Evolutionary conservation across 805 yeast genomes (phyloP).

Genomic region (Teunomyces barrocoloradensis): DNA sequence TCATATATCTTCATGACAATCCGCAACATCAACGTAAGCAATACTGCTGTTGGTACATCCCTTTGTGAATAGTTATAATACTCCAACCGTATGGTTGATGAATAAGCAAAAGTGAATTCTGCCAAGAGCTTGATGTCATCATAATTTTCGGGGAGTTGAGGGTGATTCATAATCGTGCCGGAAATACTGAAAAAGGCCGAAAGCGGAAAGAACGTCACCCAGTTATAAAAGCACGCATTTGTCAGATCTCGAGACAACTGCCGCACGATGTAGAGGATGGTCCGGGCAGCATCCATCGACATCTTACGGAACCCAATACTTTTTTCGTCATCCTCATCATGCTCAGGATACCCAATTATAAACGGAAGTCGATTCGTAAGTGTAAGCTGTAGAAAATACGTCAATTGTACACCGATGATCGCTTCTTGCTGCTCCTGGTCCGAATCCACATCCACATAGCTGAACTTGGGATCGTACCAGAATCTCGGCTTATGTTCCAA

Average conservation of each 20-base stretch:
- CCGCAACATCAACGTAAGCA: slow-evolving; percentile 18
- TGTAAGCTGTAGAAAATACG: slow-evolving; percentile 36
- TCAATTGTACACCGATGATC: slow-evolving; percentile 23
- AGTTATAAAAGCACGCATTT: slow-evolving; percentile 25
- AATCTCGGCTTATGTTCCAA: slow-evolving; percentile 27
- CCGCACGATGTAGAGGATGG: slow-evolving; percentile 27
- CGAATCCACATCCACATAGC: not conserved
- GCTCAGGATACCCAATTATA: slow-evolving; percentile 10
- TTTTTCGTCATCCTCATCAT: slow-evolving; percentile 15
- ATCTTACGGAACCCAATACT: slow-evolving; percentile 24
- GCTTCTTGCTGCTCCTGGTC: slow-evolving; percentile 9
- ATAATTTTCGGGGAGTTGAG: slow-evolving; percentile 23
- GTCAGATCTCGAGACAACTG: slow-evolving; percentile 18
- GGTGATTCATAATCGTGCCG: slow-evolving; percentile 24
- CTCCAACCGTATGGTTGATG: slow-evolving; percentile 3
- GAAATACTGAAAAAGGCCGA: slow-evolving; percentile 24
- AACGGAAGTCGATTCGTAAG: slow-evolving; percentile 35
- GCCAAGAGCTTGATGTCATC: slow-evolving; percentile 31
- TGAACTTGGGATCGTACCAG: slow-evolving; percentile 32
- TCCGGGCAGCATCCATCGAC: slow-evolving; percentile 36
- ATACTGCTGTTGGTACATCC: slow-evolving; percentile 12
- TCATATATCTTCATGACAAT: slow-evolving; percentile 18
- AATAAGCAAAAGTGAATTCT: slow-evolving; percentile 18
- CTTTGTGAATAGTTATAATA: slow-evolving; percentile 2
- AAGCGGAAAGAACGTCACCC: slow-evolving; percentile 33